phyloP scores from a whole-genome alignment of 768 basidiomycete genomes.

The Tubosaeta sp. region DNA sequence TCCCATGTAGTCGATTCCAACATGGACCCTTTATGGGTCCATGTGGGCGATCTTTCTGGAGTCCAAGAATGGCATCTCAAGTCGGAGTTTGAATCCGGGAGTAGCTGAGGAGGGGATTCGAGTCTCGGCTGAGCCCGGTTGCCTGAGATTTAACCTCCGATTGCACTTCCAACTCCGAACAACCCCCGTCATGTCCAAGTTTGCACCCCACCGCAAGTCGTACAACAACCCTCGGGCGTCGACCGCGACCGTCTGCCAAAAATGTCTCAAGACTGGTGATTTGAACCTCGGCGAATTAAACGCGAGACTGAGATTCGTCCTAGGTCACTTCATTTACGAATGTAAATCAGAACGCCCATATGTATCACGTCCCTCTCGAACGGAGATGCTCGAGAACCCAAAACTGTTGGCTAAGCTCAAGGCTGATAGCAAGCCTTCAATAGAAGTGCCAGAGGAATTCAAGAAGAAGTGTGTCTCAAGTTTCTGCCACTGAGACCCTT shows the following conservation, averaged over 20 bases:
- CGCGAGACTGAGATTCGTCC: not conserved
- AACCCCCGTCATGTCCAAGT: conserved; percentile 61
- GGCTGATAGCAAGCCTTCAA: conserved; percentile 66
- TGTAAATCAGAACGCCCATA: conserved; percentile 83
- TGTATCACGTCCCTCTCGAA: conserved; percentile 83
- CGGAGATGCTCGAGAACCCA: conserved; percentile 82
- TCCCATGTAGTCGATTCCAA: conserved; percentile 44
- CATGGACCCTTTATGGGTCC: not conserved
- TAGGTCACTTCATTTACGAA: conserved; percentile 89
- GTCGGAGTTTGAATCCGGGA: not conserved
- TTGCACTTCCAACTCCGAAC: conserved; percentile 7
- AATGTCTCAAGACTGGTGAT: conserved; percentile 67
- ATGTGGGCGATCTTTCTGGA: conserved; percentile 13
- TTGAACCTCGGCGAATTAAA: not conserved
- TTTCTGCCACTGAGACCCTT: not conserved
- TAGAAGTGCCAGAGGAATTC: conserved; percentile 90
- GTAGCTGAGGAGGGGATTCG: not conserved
- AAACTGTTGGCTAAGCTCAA: conserved; percentile 60
- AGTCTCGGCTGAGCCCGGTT: not conserved
- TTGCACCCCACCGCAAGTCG: conserved; percentile 65
- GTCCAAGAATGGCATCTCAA: conserved; percentile 8
- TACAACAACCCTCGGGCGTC: conserved; percentile 61
- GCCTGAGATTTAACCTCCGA: not conserved
- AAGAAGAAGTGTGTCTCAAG: conserved; percentile 58
- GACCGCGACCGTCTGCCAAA: conserved; percentile 73